Conservation (phyloP, 2,329 filamentous ascomycete species). For the Chalara sp. region DNA sequence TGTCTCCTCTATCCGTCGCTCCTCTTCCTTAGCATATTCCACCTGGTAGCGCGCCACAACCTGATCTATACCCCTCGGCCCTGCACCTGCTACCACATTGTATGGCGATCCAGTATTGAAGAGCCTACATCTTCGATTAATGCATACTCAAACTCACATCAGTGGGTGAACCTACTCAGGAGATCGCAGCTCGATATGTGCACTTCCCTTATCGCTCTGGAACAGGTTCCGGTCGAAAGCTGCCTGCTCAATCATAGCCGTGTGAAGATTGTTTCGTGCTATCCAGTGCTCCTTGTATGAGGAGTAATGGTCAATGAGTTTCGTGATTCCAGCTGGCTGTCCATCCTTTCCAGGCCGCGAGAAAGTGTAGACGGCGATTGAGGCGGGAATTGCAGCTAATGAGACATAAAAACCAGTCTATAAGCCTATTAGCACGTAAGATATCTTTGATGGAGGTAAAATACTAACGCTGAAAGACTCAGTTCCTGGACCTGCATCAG, state of each 20-base stretch:
- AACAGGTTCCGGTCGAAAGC: constrained; percentile 57
- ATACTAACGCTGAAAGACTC: constrained; percentile 46
- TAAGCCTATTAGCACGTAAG: constrained; percentile 10
- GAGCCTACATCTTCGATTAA: constrained; percentile 38
- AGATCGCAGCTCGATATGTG: constrained; percentile 47
- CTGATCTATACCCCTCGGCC: constrained; percentile 47
- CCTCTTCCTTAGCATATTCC: constrained; percentile 48
- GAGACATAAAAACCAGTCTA: constrained; percentile 41
- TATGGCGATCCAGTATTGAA: constrained; percentile 57
- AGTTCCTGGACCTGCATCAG: constrained; percentile 29
- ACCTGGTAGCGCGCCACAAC: constrained; percentile 58
- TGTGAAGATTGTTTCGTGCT: constrained; percentile 52
- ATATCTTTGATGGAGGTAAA: constrained; percentile 1
- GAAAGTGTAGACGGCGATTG: constrained; percentile 36
- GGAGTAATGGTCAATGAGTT: constrained; percentile 47
- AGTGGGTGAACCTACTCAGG: constrained; percentile 50
- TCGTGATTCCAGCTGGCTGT: constrained; percentile 35
- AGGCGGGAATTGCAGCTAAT: constrained; percentile 37
- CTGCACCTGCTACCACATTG: constrained; percentile 56
- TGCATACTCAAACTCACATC: not conserved
- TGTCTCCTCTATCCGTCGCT: constrained; percentile 39
- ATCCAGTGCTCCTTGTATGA: constrained; percentile 45
- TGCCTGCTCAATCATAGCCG: constrained; percentile 54
- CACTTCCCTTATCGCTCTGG: constrained; percentile 35
- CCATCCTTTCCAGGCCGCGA: constrained; percentile 31